Conservation (phyloP, 169 alveolate genomes). For the Plasmodium cynomolgi region DNA sequence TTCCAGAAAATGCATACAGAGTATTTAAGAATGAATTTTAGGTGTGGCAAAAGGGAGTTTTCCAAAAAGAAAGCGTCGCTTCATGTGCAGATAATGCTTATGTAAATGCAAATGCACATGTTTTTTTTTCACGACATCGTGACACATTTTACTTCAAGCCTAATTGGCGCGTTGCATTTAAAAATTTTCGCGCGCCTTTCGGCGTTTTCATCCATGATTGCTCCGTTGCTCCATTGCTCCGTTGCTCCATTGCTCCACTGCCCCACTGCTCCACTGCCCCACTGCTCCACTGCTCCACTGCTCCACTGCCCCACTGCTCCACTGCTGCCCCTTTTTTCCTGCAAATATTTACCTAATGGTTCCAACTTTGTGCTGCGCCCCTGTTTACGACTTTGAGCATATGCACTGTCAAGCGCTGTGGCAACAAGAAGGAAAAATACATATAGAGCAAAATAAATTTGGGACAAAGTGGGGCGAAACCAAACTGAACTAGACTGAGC, state of each 20-base stretch:
- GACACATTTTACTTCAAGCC: slow-evolving; percentile 5
- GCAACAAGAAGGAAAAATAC: background rate
- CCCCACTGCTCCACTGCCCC: background rate
- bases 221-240: background rate
- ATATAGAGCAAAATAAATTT: background rate
- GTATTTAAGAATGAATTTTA: background rate
- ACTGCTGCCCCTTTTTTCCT: background rate
- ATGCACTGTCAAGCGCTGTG: background rate
- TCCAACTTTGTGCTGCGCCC: too few relatives aligned
- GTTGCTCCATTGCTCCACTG: background rate
- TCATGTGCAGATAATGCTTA: background rate
- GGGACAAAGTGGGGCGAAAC: background rate
- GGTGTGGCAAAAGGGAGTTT: background rate
- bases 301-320: background rate
- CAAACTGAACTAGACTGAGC: background rate
- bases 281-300: background rate
- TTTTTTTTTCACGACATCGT: slow-evolving; percentile 6
- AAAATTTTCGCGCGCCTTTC: background rate
- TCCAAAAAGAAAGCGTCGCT: background rate
- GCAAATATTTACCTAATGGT: background rate
- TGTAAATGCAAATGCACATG: background rate
- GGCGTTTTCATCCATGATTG: background rate
- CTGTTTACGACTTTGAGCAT: background rate
- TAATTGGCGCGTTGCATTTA: background rate
- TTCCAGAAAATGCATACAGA: background rate